These are phyloP conservation scores for Byssochlamys sp. DNA, from an alignment of 2,329 filamentous ascomycete species.

Conservation along the genomic window DNA sequence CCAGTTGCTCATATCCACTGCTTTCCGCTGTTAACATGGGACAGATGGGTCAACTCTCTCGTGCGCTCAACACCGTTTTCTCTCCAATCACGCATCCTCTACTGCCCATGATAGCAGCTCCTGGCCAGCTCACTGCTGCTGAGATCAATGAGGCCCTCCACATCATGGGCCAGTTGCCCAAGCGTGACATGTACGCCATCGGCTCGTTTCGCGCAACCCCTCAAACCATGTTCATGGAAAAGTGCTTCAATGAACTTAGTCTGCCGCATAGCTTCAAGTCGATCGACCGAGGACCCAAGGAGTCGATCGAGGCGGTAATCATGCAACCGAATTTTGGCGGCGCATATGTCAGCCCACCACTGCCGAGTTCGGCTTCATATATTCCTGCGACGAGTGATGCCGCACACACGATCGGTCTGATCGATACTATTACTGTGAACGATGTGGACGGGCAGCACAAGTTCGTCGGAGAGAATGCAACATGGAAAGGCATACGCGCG, in stretches of 20 bases:
- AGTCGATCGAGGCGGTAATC: conserved; percentile 61
- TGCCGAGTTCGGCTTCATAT: conserved; percentile 50
- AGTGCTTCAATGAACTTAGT: conserved; percentile 72
- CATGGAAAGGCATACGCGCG: conserved; percentile 75
- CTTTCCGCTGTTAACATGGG: conserved; percentile 83
- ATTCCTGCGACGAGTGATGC: conserved; percentile 63
- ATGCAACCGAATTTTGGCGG: conserved; percentile 69
- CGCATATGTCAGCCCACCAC: conserved; percentile 67
- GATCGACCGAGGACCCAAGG: conserved; percentile 60
- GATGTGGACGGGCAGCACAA: conserved; percentile 41
- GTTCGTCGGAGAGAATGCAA: conserved; percentile 70
- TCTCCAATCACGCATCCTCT: conserved; percentile 80
- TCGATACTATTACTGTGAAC: conserved; percentile 69
- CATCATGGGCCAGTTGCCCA: conserved; percentile 69
- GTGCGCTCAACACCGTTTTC: conserved; percentile 75
- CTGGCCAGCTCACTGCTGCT: conserved; percentile 73
- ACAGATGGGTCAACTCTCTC: conserved; percentile 71
- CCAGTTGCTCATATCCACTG: conserved; percentile 60
- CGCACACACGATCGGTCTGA: conserved; percentile 65
- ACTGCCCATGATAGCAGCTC: conserved; percentile 72
- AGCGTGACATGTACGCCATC: conserved; percentile 71
- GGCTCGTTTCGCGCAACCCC: conserved; percentile 63
- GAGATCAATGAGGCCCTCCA: conserved; percentile 74
- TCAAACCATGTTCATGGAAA: conserved; percentile 77
- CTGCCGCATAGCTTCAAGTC: conserved; percentile 72